Evolutionary conservation across 345 rosid species (phyloP), one percentile per base, ranked within the genome.

Genomic region (Eucalyptus curtisii): DNA sequence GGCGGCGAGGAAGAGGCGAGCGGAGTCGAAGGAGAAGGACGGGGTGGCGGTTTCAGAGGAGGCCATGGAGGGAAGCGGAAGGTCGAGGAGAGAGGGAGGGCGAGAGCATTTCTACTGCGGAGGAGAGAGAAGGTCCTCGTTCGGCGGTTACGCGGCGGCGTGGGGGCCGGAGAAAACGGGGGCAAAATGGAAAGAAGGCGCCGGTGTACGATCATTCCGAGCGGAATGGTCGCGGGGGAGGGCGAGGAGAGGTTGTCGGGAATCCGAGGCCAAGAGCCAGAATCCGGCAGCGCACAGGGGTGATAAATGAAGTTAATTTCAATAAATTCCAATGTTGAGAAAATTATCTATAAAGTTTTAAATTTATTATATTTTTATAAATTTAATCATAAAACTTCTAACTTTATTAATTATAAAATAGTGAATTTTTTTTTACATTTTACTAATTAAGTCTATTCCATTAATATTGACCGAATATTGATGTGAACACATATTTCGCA

Each of bases 1-100:
- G 88, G 97, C 93, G 13, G 94, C 84, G 90, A 87, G 93, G 91
- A 92, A 94, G 79, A 95, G 95, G 8, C 88, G 88, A 89, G 92
- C 91, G 27, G 98, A 94, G 89, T 93, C 92, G 49, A 92, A 90
- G 90, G 92, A 90, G 90, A 91, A 88, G 90, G 61, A 55, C 30
- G 30, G 61, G 61, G 90, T 86, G 79, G 80, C 7, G 57, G 40
- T 45, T 40, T 85, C 87, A 86, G 90, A 88, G 44, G 89, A 76
- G 49, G 76, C 47, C 48, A 87, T 59, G 80, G 80, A 87, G 49
- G 20, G 82, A 27, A 20, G 82, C 30, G 82, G 13, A 19, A 76
- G 27, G 82, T 40, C 22, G 27, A 71, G 27, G 82, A 71, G 80
- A 68, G 42, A n/a, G 86, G 27, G 10, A 25, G 2, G 2, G 61